Evolutionary conservation across 2,329 filamentous ascomycete genomes (phyloP).

Genomic region (Raffaelea deltoideospora): DNA sequence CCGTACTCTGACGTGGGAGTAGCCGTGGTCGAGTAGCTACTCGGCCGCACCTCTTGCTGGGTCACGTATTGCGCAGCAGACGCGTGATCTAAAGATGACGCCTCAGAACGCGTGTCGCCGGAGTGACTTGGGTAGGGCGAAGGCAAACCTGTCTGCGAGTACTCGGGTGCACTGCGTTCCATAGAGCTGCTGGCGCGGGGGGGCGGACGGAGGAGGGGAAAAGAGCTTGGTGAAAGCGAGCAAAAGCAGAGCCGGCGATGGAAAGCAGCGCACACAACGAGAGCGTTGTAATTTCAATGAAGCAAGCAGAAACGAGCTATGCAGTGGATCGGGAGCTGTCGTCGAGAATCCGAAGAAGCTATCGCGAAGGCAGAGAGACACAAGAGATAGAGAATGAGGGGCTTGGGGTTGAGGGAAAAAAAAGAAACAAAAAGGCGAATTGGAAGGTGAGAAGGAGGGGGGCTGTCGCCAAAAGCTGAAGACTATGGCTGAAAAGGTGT

Average conservation of each 20-base stretch:
- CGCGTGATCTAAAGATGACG: slow-evolving; percentile 72
- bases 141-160: slow-evolving; percentile 79
- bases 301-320: no score
- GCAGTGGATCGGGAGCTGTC: no score
- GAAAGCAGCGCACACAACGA: no score
- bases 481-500: no score
- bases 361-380: no score
- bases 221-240: no score
- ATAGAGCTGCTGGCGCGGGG: slow-evolving; percentile 23
- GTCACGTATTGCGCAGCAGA: slow-evolving; percentile 83
- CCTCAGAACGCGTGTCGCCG: slow-evolving; percentile 68
- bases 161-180: slow-evolving; percentile 55
- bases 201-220: background rate
- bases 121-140: slow-evolving; percentile 53
- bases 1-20: slow-evolving; percentile 85
- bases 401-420: no score
- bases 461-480: no score
- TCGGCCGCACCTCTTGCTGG: slow-evolving; percentile 58
- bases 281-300: no score
- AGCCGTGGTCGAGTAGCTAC: slow-evolving; percentile 58
- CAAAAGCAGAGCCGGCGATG: no score
- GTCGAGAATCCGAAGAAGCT: no score
- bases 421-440: slow-evolving; percentile 1
- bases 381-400: no score
- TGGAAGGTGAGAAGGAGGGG: background rate